Conservation (phyloP, 148 eudicot genomes). For the Arbutus unedo region DNA sequence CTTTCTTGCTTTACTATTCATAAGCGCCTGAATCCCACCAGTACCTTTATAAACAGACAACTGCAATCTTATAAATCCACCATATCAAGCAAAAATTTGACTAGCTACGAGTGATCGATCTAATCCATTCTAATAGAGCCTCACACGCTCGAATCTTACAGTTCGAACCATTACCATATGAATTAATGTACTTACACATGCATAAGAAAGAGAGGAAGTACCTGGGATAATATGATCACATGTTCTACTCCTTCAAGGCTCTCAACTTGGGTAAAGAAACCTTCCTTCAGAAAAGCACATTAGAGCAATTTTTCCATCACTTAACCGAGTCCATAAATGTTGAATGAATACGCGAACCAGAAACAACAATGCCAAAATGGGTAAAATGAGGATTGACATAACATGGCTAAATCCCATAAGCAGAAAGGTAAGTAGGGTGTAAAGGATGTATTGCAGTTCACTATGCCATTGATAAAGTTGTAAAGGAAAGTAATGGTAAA, state of each 20-base stretch:
- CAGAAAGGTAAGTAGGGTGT: background rate
- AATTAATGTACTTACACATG: conserved; percentile 2
- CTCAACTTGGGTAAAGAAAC: conserved; percentile 54
- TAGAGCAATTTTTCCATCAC: background rate
- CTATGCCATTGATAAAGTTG: background rate
- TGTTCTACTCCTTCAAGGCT: conserved; percentile 71
- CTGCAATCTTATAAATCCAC: conserved; percentile 64
- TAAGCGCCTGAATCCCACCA: conserved; percentile 73
- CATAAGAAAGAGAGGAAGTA: conserved; percentile 21
- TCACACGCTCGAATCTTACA: too few relatives aligned
- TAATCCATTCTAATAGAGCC: too few relatives aligned
- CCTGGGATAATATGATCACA: conserved; percentile 83
- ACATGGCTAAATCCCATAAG: background rate
- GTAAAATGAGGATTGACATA: background rate
- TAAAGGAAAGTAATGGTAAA: background rate
- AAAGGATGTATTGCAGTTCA: background rate
- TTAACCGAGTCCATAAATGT: background rate
- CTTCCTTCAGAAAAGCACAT: conserved; percentile 55
- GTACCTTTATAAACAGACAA: conserved; percentile 79
- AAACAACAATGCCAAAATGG: background rate
- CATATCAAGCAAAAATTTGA: conserved; percentile 18
- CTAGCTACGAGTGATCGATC: too few relatives aligned
- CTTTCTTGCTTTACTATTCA: conserved; percentile 67
- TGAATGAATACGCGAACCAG: background rate
- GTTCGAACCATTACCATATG: background rate